Evolutionary conservation across 192 early-diverging fungal genomes (phyloP).

Genomic region (Piromyces finnis): DNA sequence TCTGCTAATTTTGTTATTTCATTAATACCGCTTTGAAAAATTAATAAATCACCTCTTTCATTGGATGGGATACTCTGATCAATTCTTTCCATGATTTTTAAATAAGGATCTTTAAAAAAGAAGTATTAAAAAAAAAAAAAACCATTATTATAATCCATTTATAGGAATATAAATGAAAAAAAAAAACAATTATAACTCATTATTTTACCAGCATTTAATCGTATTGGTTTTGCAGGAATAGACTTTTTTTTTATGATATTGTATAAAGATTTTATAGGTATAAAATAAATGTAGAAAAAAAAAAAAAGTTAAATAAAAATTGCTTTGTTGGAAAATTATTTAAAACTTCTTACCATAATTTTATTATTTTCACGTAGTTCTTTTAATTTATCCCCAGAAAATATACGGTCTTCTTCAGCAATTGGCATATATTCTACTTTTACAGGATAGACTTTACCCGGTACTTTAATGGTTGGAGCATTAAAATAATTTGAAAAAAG

Average conservation of each 20-base stretch:
- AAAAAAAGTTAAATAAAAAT: too few relatives aligned
- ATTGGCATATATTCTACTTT: constrained; percentile 32
- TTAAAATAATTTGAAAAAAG: constrained; percentile 21
- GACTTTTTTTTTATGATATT: too few relatives aligned
- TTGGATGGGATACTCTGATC: constrained; percentile 28
- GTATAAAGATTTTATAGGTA: too few relatives aligned
- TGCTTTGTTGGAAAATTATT: too few relatives aligned
- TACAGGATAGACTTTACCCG: constrained; percentile 47
- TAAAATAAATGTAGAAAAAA: too few relatives aligned
- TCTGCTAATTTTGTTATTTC: constrained; percentile 34
- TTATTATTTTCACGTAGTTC: constrained; percentile 12
- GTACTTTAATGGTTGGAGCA: constrained; percentile 29
- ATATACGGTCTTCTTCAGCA: constrained; percentile 32
- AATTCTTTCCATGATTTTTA: constrained; percentile 34
- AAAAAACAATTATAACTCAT: too few relatives aligned
- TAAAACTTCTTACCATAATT: constrained; percentile 1
- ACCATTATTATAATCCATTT: too few relatives aligned
- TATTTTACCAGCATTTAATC: too few relatives aligned
- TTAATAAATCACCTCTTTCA: constrained; percentile 43
- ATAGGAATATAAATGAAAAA: background rate
- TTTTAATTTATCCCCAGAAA: constrained; percentile 28
- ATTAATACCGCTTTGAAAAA: constrained; percentile 47
- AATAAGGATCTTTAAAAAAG: constrained; percentile 24
- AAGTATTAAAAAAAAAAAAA: too few relatives aligned
- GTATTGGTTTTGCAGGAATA: too few relatives aligned